Percentiles rank a stretch among this genome's conserved stretches.
phyloP scores from a whole-genome alignment of 108 stramenopile species.

The Skeletonema marinoi region DNA sequence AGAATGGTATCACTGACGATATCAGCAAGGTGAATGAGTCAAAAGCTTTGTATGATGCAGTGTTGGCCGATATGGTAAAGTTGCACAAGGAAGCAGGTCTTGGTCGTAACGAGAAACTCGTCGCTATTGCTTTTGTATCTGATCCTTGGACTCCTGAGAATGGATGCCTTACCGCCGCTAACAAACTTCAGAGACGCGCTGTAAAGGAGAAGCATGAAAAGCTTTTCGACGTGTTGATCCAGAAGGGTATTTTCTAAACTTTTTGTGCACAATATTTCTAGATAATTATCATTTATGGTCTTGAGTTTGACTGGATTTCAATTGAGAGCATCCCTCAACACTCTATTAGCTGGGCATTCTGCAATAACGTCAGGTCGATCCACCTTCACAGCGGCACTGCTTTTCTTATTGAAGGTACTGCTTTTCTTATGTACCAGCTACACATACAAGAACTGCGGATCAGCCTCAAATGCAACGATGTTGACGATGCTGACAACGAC shows the following conservation, averaged over 20 bases:
- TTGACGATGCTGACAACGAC: background rate
- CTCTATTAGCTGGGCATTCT: no score
- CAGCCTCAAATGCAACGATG: no score
- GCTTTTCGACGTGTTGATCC: slow-evolving; percentile 66
- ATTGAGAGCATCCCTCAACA: background rate
- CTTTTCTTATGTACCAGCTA: background rate
- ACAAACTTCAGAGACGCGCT: slow-evolving; percentile 84
- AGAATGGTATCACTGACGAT: slow-evolving; percentile 69
- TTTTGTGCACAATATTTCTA: background rate
- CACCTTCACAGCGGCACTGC: no score
- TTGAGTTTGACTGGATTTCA: background rate
- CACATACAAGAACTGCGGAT: background rate
- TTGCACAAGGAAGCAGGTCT: slow-evolving; percentile 77
- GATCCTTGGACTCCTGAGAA: slow-evolving; percentile 90
- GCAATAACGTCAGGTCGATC: no score
- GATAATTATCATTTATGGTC: background rate
- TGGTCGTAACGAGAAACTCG: slow-evolving; percentile 76
- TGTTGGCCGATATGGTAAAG: slow-evolving; percentile 66
- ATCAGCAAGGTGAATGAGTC: slow-evolving; percentile 57
- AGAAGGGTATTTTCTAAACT: slow-evolving; percentile 74
- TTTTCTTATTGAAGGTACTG: background rate
- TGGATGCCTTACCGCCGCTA: slow-evolving; percentile 86
- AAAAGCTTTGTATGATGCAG: slow-evolving; percentile 72
- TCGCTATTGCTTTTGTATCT: slow-evolving; percentile 58
- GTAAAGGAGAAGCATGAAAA: slow-evolving; percentile 67